Percentiles rank a stretch among this genome's conserved stretches.
phyloP scores from a whole-genome alignment of 2,329 filamentous ascomycete genomes.

The Colletotrichum sp. region DNA sequence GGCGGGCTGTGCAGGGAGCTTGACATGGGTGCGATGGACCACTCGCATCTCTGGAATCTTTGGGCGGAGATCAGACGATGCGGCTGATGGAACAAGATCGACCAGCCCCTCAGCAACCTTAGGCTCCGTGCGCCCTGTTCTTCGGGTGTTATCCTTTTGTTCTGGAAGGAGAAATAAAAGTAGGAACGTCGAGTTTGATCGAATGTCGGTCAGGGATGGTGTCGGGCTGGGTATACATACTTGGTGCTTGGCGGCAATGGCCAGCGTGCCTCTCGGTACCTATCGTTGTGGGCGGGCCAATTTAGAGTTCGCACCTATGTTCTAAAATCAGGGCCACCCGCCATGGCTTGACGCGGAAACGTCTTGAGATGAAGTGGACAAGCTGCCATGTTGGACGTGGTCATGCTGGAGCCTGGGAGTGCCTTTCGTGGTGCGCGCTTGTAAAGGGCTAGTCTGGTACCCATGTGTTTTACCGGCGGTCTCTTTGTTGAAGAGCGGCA shows the following conservation, averaged over 20 bases:
- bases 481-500: not conserved
- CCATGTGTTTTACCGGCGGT: not conserved
- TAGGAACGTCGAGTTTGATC: not conserved
- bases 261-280: not conserved
- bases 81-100: slow-evolving; percentile 23
- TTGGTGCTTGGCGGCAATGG: not conserved
- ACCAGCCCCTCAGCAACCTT: not conserved
- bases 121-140: not conserved
- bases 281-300: not conserved
- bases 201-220: not conserved
- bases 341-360: not conserved
- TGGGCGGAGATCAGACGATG: slow-evolving; percentile 21
- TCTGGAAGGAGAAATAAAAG: not conserved
- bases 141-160: not conserved
- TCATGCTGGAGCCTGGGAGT: not conserved
- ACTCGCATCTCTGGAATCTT: slow-evolving; percentile 22
- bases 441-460: not conserved
- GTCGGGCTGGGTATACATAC: not conserved
- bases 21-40: slow-evolving; percentile 11
- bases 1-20: slow-evolving; percentile 10
- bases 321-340: not conserved
- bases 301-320: not conserved
- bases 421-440: not conserved
- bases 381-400: not conserved
- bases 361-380: not conserved